A percentile compares a stretch with the other conserved stretches of the same genome.
These are phyloP conservation scores for Oleoguttula mirabilis DNA, from an alignment of 495 filamentous ascomycete genomes.

Conservation along the genomic window DNA sequence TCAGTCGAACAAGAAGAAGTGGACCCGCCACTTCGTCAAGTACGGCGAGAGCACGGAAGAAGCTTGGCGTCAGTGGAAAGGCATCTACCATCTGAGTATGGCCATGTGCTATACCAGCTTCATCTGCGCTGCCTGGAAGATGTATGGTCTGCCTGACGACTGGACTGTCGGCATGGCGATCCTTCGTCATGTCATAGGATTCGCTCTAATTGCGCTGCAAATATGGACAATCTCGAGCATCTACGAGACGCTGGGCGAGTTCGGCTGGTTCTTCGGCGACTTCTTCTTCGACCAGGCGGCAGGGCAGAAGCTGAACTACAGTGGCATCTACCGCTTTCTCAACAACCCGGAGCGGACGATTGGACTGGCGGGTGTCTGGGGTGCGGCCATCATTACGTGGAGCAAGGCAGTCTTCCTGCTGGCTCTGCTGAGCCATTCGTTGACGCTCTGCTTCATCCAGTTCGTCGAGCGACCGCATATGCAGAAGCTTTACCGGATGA, in stretches of 20 bases:
- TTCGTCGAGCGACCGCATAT: slow-evolving; percentile 94
- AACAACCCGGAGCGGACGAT: slow-evolving; percentile 95
- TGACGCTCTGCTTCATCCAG: slow-evolving; percentile 79
- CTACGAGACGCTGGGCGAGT: slow-evolving; percentile 92
- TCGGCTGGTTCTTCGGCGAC: slow-evolving; percentile 98
- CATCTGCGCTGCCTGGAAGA: slow-evolving; percentile 86
- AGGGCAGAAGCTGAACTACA: slow-evolving; percentile 87
- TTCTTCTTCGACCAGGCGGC: slow-evolving; percentile 85
- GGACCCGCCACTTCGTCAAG: slow-evolving; percentile 95
- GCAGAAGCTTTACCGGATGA: slow-evolving; percentile 89
- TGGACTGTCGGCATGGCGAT: slow-evolving; percentile 76
- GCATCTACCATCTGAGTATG: slow-evolving; percentile 85
- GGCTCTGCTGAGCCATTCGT: slow-evolving; percentile 71
- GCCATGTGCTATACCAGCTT: slow-evolving; percentile 80
- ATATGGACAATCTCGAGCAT: slow-evolving; percentile 89
- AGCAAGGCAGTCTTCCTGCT: slow-evolving; percentile 72
- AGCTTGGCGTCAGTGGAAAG: slow-evolving; percentile 97
- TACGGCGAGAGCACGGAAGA: slow-evolving; percentile 81
- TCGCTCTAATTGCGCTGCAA: slow-evolving; percentile 71
- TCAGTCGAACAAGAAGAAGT: slow-evolving; percentile 80
- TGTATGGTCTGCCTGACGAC: slow-evolving; percentile 74
- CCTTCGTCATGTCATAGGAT: slow-evolving; percentile 75
- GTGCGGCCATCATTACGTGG: slow-evolving; percentile 81
- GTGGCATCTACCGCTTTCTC: slow-evolving; percentile 91
- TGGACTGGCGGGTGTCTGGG: slow-evolving; percentile 92